Percentiles rank a stretch among this genome's conserved stretches.
These are phyloP conservation scores for Penstemon barbatus DNA, from an alignment of 257 asterid genomes.

Conservation along the genomic window DNA sequence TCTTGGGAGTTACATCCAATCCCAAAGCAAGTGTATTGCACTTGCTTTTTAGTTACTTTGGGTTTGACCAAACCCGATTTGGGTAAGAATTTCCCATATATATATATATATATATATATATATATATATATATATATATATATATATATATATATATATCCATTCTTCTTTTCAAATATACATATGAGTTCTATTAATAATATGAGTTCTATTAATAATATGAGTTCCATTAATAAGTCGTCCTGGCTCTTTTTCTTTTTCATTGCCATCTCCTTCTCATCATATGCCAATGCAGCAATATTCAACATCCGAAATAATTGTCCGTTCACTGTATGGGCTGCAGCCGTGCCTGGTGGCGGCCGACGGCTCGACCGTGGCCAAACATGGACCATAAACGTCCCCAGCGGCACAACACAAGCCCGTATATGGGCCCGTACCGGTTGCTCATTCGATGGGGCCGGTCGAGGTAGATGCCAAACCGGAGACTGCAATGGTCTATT, in stretches of 20 bases:
- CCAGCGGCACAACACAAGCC: conserved; percentile 29
- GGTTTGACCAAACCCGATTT: too few species aligned
- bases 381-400: conserved; percentile 38
- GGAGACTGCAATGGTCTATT: conserved; percentile 29
- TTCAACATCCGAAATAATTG: conserved; percentile 44
- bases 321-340: conserved; percentile 42
- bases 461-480: conserved; percentile 41
- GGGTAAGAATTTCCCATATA: too few species aligned
- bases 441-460: conserved; percentile 44
- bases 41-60: too few species aligned
- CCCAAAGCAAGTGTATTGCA: too few species aligned
- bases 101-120: too few species aligned
- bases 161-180: too few species aligned
- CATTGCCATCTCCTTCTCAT: conserved; percentile 25
- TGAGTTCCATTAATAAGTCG: conserved; percentile 8
- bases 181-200: too few species aligned
- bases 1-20: too few species aligned
- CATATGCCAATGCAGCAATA: conserved; percentile 27
- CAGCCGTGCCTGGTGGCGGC: conserved; percentile 50
- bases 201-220: conserved; percentile 16
- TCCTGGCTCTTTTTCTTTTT: neutral
- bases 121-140: too few species aligned
- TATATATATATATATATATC: too few species aligned
- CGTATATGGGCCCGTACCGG: conserved; percentile 40
- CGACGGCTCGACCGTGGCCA: conserved; percentile 36